Evolutionary conservation across 2,329 filamentous ascomycete species (phyloP).

Genomic region (Hymenoscyphus salicellus): DNA sequence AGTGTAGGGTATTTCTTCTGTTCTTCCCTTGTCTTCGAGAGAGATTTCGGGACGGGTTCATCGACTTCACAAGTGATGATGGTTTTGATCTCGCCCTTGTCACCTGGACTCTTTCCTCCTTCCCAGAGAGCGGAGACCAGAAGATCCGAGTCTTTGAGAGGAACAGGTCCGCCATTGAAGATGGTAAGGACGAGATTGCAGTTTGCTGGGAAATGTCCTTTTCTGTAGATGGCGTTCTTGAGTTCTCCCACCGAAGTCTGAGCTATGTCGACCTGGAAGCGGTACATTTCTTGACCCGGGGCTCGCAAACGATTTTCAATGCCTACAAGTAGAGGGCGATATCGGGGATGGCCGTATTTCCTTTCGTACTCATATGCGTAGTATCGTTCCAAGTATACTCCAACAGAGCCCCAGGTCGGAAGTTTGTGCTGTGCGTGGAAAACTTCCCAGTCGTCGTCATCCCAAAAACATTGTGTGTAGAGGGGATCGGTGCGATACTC

Average conservation of each 20-base stretch:
- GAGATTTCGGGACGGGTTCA: not conserved
- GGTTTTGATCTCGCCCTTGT: not conserved
- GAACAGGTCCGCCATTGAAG: not conserved
- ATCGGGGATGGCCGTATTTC: not conserved
- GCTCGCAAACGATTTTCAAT: not conserved
- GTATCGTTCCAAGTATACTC: slow-evolving; percentile 8
- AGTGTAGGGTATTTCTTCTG: not conserved
- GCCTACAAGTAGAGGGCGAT: not conserved
- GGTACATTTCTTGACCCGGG: not conserved
- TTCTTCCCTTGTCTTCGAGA: not conserved
- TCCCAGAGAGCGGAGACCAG: not conserved
- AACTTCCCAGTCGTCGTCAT: not conserved
- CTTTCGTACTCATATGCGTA: slow-evolving; percentile 11
- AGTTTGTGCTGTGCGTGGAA: slow-evolving; percentile 1
- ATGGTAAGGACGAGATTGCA: not conserved
- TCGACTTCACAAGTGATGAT: not conserved
- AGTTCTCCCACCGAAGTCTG: not conserved
- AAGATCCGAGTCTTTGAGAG: not conserved
- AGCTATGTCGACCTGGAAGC: not conserved
- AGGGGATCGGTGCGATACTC: not conserved
- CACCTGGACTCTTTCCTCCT: not conserved
- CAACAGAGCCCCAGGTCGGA: slow-evolving; percentile 6
- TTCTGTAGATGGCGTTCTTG: slow-evolving; percentile 9
- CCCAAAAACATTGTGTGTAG: not conserved
- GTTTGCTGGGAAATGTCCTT: slow-evolving; percentile 7